phyloP scores from a whole-genome alignment of 2,329 filamentous ascomycete genomes.

The Pleomassaria siparia region DNA sequence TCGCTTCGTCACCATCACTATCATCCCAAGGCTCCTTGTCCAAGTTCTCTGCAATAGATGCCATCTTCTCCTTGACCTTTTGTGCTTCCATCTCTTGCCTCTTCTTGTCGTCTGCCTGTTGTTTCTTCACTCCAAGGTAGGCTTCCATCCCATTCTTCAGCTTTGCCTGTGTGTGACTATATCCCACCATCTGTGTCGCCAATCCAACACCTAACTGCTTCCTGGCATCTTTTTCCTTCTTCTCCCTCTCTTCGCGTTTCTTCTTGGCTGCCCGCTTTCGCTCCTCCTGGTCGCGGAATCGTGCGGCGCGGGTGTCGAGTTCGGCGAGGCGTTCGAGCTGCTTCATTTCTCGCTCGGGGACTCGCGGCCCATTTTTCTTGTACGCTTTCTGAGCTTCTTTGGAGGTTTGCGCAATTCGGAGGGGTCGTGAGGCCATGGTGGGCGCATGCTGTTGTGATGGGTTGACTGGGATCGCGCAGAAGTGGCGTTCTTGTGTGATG shows the following conservation, averaged over 20 bases:
- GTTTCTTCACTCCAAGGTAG: conserved; percentile 33
- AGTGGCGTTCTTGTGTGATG: not conserved
- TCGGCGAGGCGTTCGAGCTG: conserved; percentile 34
- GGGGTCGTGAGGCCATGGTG: conserved; percentile 27
- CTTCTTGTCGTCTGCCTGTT: conserved; percentile 22
- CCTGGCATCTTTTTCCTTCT: conserved; percentile 31
- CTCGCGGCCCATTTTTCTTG: conserved; percentile 29
- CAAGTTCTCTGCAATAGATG: conserved; percentile 20
- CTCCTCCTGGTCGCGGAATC: conserved; percentile 36
- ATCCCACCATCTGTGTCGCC: conserved; percentile 44
- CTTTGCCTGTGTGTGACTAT: conserved; percentile 39
- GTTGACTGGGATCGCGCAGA: not conserved
- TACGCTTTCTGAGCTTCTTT: conserved; percentile 37
- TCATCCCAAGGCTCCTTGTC: conserved; percentile 40
- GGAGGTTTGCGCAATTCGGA: conserved; percentile 36
- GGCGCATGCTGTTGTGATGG: conserved; percentile 4
- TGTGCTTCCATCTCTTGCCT: conserved; percentile 21
- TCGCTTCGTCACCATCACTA: conserved; percentile 15
- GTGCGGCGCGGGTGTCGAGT: conserved; percentile 36
- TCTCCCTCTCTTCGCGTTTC: conserved; percentile 35
- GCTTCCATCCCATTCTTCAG: conserved; percentile 43
- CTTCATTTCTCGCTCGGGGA: conserved; percentile 29
- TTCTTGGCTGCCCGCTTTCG: conserved; percentile 30
- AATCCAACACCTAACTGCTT: conserved; percentile 35
- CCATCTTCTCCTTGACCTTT: conserved; percentile 23